Base-by-base conservation (phyloP, 148 eudicot species). In the Rhododendron henanense region DNA sequence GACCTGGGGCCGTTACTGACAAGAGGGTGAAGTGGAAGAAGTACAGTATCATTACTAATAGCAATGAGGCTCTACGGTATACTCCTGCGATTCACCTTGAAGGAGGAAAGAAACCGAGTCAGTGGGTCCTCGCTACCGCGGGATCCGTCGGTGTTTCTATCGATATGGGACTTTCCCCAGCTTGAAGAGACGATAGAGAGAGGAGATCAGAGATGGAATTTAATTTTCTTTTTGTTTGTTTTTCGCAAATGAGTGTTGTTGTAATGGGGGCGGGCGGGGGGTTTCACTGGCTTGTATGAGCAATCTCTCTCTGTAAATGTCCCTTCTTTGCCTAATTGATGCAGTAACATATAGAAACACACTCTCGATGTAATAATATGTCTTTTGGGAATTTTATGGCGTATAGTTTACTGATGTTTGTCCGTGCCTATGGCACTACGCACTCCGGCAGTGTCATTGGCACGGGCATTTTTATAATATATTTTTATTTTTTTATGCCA, bases 21-120 rank as follows among this genome's bases (percentile, higher is more conserved):
- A 84, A 75, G 59, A 85, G 98, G 88, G 95, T 93, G 7, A 45
- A 69, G 8, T 95, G 98, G 98, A 89, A 79, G 10, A 87, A 88
- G 11, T 79, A 14, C 44, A 0, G 4, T 23, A 90, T 86, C 9
- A 71, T 96, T 45, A 88, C 88, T 3, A 84, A 90, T 28, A 76
- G 48, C 15, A 85, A 89, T 28, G 89, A 93, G 19, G 97, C 89
- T 3, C 47, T 28, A 15, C 15, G 13, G 31, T 80, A 10, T 39
- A 80, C 83, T 80, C 5, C 63, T 50, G 2, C 21, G 3, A 31
- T 51, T 31, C 51, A 41, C 82, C 82, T 80, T 14, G 82, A 80
- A 51, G 63, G 39, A 11, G 65, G 41, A 0, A 51, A 28, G 39
- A 15, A 31, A 4, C 4, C 41, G 2, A 6, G 37, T 14, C 53